Evolutionary conservation across 805 yeast species (phyloP).

Genomic region (Metschnikowia hibisci): DNA sequence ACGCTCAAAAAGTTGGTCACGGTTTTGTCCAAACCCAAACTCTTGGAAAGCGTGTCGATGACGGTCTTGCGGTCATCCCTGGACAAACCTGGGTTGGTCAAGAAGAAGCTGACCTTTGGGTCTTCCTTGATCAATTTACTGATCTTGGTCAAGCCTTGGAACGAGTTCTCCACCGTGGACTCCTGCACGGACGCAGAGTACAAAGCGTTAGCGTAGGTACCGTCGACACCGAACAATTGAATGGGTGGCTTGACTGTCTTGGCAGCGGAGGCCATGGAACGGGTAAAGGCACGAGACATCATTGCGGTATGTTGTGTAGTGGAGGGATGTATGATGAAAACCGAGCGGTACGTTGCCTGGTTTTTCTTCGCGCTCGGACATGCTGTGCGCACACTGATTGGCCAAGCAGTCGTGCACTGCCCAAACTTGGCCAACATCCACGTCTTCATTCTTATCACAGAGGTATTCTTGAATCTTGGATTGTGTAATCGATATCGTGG

Average conservation of each 20-base stretch:
- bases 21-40: conserved; percentile 57
- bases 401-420: conserved; percentile 12
- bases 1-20: conserved; percentile 78
- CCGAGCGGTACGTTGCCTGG: conserved; percentile 3
- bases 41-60: conserved; percentile 53
- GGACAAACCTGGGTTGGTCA: conserved; percentile 82
- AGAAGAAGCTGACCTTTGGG: conserved; percentile 54
- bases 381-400: conserved; percentile 11
- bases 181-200: conserved; percentile 87
- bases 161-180: conserved; percentile 68
- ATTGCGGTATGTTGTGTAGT: conserved; percentile 22
- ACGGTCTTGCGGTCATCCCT: conserved; percentile 68
- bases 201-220: conserved; percentile 94
- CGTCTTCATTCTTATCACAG: not conserved
- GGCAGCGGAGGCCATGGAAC: conserved; percentile 72
- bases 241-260: conserved; percentile 76
- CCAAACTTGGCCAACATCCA: not conserved
- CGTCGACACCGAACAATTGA: conserved; percentile 91
- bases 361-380: conserved; percentile 11
- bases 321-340: conserved; percentile 2
- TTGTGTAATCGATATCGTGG: too few relatives aligned
- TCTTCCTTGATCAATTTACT: conserved; percentile 56
- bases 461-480: too few relatives aligned
- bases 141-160: conserved; percentile 59
- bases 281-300: conserved; percentile 64